These are phyloP conservation scores for Scenedesmus sp. DNA, from an alignment of 163 green algal genomes.

Conservation along the genomic window DNA sequence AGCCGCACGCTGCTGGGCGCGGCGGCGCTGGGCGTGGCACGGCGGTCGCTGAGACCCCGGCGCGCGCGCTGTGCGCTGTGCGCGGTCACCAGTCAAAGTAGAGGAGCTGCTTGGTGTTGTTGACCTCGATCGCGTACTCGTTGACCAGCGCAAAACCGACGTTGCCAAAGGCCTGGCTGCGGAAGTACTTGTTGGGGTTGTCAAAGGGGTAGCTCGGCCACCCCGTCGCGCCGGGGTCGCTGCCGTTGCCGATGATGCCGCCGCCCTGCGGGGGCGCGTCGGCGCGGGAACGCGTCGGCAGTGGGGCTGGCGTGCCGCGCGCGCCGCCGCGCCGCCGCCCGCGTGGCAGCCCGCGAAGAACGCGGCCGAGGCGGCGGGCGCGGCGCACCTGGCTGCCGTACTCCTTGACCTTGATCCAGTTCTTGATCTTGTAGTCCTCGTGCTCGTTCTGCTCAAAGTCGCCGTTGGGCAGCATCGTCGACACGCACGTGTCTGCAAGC, in stretches of 20 bases:
- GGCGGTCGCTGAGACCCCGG: too few relatives aligned
- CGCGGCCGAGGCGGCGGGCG: too few relatives aligned
- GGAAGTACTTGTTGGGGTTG: conserved; percentile 40
- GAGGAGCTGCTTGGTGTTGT: conserved; percentile 25
- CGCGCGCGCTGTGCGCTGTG: too few relatives aligned
- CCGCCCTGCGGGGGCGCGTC: background rate
- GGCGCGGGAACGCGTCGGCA: too few relatives aligned
- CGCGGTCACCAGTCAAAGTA: conserved; percentile 53
- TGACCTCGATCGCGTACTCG: conserved; percentile 24
- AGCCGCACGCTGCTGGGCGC: too few relatives aligned
- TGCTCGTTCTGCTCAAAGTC: conserved; percentile 39
- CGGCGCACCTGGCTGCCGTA: background rate
- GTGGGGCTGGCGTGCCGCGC: too few relatives aligned
- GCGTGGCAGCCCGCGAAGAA: too few relatives aligned
- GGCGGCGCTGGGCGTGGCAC: too few relatives aligned
- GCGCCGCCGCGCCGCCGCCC: too few relatives aligned
- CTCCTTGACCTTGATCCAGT: conserved; percentile 47
- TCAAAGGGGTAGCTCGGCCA: conserved; percentile 44
- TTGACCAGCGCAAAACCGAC: conserved; percentile 40
- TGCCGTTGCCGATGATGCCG: conserved; percentile 31
- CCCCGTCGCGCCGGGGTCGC: conserved; percentile 1
- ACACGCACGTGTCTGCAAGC: conserved; percentile 22
- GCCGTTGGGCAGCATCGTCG: conserved; percentile 38
- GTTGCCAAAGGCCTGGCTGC: conserved; percentile 18
- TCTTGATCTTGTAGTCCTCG: conserved; percentile 28